A percentile compares a stretch with the other conserved stretches of the same genome.
These are phyloP conservation scores for Aureobasidium subglaciale DNA, from an alignment of 2,329 filamentous ascomycete genomes.

Conservation along the genomic window DNA sequence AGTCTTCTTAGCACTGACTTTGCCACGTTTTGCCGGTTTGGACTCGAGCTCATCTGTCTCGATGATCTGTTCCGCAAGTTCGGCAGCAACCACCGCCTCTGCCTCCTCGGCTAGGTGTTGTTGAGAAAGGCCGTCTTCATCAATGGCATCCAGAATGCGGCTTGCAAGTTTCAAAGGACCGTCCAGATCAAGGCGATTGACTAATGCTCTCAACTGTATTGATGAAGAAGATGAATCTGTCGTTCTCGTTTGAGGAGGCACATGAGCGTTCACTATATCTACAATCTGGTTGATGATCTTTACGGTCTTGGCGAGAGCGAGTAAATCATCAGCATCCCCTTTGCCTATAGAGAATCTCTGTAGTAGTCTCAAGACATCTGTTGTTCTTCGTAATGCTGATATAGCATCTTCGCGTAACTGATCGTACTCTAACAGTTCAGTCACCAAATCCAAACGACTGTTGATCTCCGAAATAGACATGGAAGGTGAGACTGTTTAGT, in stretches of 20 bases:
- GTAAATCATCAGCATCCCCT: conserved; percentile 85
- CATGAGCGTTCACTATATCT: conserved; percentile 30
- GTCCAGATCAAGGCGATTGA: conserved; percentile 56
- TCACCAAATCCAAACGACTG: conserved; percentile 72
- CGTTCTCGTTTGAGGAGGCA: neutral
- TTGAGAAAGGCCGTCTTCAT: conserved; percentile 82
- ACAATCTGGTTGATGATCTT: conserved; percentile 62
- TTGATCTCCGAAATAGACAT: conserved; percentile 77
- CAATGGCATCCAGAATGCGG: conserved; percentile 70
- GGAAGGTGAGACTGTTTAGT: conserved; percentile 61
- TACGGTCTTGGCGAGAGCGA: conserved; percentile 77
- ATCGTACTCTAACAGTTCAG: conserved; percentile 60
- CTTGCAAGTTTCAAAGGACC: conserved; percentile 61
- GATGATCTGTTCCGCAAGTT: conserved; percentile 58
- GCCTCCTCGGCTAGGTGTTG: conserved; percentile 71
- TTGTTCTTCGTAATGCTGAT: conserved; percentile 62
- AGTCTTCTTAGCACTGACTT: neutral
- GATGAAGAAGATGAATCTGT: neutral
- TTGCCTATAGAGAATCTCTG: conserved; percentile 91
- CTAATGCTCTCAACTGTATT: neutral
- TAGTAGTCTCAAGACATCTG: conserved; percentile 81
- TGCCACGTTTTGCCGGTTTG: conserved; percentile 16
- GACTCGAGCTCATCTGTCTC: conserved; percentile 19
- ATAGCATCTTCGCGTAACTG: conserved; percentile 64
- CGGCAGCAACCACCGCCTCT: conserved; percentile 62